phyloP scores from a whole-genome alignment of 139 green algal species.

The Volvox reticuliferus region DNA sequence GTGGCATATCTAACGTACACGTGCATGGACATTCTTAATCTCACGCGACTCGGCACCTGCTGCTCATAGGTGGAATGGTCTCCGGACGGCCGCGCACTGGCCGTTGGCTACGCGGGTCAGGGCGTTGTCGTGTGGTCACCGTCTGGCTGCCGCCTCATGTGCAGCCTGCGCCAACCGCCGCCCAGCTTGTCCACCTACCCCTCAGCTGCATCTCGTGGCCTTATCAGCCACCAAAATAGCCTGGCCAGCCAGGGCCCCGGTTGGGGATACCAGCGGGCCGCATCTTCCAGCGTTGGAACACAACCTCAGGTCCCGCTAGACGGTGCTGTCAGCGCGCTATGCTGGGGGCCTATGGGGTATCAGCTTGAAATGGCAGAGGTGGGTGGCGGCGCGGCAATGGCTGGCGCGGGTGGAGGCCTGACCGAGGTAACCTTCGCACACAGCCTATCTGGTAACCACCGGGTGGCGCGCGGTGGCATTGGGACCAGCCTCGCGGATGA shows the following conservation, averaged over 20 bases:
- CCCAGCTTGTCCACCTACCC: background rate
- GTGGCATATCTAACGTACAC: too few species aligned
- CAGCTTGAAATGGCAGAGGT: constrained; percentile 65
- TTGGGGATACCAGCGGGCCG: background rate
- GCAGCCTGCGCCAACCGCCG: constrained; percentile 73
- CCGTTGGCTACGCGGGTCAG: constrained; percentile 74
- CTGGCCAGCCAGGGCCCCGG: background rate
- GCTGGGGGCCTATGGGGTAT: constrained; percentile 77
- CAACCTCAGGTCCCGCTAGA: constrained; percentile 54
- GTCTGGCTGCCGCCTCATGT: constrained; percentile 86
- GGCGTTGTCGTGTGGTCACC: constrained; percentile 83
- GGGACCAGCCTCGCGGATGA: constrained; percentile 43
- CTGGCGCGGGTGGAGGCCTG: constrained; percentile 48
- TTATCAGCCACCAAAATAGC: background rate
- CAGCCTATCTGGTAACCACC: constrained; percentile 61
- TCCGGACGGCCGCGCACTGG: constrained; percentile 71
- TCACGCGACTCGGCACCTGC: too few species aligned
- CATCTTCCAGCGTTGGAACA: background rate
- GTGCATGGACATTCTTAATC: too few species aligned
- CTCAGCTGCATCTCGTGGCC: background rate
- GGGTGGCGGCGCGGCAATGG: constrained; percentile 18
- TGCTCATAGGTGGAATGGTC: constrained; percentile 75
- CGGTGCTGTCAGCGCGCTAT: constrained; percentile 63
- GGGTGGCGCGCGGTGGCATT: constrained; percentile 50
- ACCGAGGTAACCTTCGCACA: constrained; percentile 78